Conservation (phyloP, 768 basidiomycete genomes). For the Cystofilobasidium capitatum region DNA sequence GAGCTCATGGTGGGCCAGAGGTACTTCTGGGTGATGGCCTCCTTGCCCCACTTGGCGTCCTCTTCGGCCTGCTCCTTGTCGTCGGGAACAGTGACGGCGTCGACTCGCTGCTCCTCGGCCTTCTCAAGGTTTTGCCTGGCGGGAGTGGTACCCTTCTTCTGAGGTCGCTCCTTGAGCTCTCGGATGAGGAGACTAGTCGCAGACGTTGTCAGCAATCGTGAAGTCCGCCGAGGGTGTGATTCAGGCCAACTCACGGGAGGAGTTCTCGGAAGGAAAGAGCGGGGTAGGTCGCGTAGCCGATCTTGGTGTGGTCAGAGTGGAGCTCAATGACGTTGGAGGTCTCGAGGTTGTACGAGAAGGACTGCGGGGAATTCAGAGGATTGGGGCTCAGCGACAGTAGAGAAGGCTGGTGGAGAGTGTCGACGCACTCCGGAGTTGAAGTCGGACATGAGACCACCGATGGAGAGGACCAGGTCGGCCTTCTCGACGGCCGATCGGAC, state of each 20-base stretch:
- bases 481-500: conserved; percentile 63
- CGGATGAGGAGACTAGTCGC: conserved; percentile 30
- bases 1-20: conserved; percentile 70
- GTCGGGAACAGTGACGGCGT: conserved; percentile 27
- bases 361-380: too few species aligned
- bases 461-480: conserved; percentile 63
- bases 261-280: conserved; percentile 35
- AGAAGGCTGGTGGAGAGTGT: conserved; percentile 32
- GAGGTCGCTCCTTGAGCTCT: conserved; percentile 14
- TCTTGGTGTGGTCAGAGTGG: conserved; percentile 56
- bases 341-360: conserved; percentile 15
- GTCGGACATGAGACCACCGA: conserved; percentile 55
- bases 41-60: conserved; percentile 25
- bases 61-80: conserved; percentile 43
- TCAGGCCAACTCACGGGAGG: conserved; percentile 30
- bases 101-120: conserved; percentile 15
- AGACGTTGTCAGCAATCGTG: conserved; percentile 5
- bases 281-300: conserved; percentile 30
- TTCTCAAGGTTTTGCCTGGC: conserved; percentile 16
- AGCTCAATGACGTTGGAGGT: conserved; percentile 44
- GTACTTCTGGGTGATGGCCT: conserved; percentile 62
- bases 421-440: conserved; percentile 88
- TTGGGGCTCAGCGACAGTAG: too few species aligned
- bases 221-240: background rate
- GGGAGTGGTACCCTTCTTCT: conserved; percentile 33